Conservation (phyloP, 169 alveolate species). For the Neospora caninum region DNA sequence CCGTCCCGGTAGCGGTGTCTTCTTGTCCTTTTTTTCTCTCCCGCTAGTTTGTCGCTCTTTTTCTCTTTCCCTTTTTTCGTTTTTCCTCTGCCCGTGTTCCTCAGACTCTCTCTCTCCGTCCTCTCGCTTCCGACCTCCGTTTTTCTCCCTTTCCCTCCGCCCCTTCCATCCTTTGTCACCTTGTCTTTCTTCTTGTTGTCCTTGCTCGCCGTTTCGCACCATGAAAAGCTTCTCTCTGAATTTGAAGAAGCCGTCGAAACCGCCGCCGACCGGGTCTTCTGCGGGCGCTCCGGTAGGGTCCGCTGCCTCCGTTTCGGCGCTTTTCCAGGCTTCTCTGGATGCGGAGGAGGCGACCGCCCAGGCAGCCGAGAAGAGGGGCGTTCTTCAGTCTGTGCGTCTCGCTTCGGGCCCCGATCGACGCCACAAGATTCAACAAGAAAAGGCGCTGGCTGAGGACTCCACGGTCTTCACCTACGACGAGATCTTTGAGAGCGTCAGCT, state of each 20-base stretch:
- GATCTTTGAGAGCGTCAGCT: conserved; percentile 47
- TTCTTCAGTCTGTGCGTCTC: conserved; percentile 24
- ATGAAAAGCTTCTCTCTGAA: not conserved
- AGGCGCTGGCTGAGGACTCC: conserved; percentile 53
- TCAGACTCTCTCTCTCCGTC: not conserved
- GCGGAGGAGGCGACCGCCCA: not conserved
- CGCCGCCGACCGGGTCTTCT: not conserved
- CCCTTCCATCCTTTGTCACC: not conserved
- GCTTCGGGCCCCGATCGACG: not conserved
- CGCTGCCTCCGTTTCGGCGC: not conserved
- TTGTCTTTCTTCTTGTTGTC: not conserved
- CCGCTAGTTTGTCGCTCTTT: not conserved
- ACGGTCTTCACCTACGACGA: conserved; percentile 49
- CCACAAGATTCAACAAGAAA: not conserved
- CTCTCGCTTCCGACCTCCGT: not conserved
- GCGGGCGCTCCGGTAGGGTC: not conserved
- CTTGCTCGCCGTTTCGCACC: not conserved
- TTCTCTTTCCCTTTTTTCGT: not conserved
- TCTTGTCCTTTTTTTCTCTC: not conserved
- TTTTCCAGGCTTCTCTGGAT: conserved; percentile 1
- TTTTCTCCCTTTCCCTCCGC: not conserved
- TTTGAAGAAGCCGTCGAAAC: not conserved
- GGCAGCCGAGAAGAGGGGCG: conserved; percentile 11
- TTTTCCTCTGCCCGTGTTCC: not conserved
- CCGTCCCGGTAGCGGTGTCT: not conserved